These are phyloP conservation scores for Hyaloscypha bicolor DNA, from an alignment of 495 filamentous ascomycete genomes.

Conservation along the genomic window DNA sequence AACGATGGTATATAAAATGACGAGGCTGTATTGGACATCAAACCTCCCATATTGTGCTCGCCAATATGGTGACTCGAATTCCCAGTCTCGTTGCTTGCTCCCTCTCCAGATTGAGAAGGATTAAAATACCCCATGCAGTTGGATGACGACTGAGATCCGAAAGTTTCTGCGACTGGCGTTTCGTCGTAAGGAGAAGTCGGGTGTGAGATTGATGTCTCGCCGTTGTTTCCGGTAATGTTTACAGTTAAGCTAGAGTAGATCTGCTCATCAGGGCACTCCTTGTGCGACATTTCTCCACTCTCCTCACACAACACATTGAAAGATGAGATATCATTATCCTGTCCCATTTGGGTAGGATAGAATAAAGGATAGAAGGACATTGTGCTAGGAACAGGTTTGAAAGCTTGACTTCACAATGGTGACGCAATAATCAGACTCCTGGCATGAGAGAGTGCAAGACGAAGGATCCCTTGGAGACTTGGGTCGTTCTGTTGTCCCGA, in stretches of 20 bases:
- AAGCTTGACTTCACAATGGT: background rate
- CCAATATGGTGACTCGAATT: background rate
- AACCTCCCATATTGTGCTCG: background rate
- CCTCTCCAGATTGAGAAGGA: background rate
- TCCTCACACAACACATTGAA: background rate
- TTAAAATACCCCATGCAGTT: background rate
- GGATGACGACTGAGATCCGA: background rate
- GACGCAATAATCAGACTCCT: background rate
- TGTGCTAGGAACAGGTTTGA: background rate
- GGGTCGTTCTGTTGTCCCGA: background rate
- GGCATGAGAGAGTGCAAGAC: background rate
- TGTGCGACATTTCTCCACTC: background rate
- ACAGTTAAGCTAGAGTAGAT: background rate
- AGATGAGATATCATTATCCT: background rate
- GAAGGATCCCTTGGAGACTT: background rate
- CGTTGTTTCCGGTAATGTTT: background rate
- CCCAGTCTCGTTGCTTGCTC: background rate
- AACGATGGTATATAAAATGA: background rate
- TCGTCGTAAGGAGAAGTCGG: background rate
- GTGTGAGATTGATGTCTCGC: background rate
- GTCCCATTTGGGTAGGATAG: background rate
- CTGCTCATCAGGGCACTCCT: background rate
- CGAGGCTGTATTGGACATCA: background rate
- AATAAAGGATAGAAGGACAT: background rate
- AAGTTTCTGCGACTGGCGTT: background rate